Conservation (phyloP, 2,329 filamentous ascomycete genomes). For the Pezicula neosporulosa region DNA sequence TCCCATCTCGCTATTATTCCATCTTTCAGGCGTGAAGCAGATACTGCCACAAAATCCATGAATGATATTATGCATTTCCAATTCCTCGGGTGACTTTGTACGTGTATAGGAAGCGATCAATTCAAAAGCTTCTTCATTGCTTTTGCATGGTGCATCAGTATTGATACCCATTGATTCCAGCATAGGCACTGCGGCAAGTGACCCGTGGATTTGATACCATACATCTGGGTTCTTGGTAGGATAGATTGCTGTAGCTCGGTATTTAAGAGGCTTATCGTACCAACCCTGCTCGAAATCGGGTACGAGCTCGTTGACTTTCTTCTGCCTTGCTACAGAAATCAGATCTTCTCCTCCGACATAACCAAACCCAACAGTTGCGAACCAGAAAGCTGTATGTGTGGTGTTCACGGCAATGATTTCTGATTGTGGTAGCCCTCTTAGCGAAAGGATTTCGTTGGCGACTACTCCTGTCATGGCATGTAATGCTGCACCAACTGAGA, state of each 20-base stretch:
- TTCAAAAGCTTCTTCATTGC: constrained; percentile 2
- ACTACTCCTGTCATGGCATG: constrained; percentile 41
- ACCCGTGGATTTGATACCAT: constrained; percentile 72
- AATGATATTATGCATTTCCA: constrained; percentile 2
- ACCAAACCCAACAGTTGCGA: not conserved
- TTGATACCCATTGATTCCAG: constrained; percentile 65
- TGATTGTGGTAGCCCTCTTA: constrained; percentile 15
- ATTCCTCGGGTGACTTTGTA: constrained; percentile 2
- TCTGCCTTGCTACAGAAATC: not conserved
- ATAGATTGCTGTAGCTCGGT: constrained; percentile 42
- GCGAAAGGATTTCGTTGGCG: constrained; percentile 34
- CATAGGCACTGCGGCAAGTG: constrained; percentile 63
- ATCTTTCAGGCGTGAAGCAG: constrained; percentile 6
- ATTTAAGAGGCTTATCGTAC: not conserved
- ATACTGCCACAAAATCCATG: constrained; percentile 7
- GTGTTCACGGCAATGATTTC: constrained; percentile 5
- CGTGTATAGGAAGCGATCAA: constrained; percentile 2
- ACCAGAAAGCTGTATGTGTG: constrained; percentile 7
- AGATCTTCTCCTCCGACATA: constrained; percentile 5
- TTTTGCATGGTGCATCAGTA: not conserved
- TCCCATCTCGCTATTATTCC: constrained; percentile 9
- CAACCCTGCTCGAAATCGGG: constrained; percentile 4
- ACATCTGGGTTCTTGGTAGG: constrained; percentile 57
- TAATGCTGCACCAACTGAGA: constrained; percentile 36
- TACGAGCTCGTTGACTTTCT: not conserved